Conservation (phyloP, 1,284 basidiomycete genomes). For the Prillingera fragicola region DNA sequence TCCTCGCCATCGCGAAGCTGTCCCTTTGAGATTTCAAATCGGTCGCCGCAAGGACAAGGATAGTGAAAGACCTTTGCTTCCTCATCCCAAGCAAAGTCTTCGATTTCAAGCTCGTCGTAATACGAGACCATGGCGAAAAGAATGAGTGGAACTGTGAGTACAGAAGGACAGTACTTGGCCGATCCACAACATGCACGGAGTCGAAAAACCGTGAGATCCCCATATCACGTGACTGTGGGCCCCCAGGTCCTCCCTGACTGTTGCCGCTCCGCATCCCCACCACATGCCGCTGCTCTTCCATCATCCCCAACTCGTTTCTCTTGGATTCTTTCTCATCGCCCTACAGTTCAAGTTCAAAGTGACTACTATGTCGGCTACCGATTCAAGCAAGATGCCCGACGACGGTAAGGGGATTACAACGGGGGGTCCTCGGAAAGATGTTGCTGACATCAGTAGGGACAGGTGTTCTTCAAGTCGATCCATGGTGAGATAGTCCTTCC, state of each 20-base stretch:
- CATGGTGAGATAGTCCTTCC: constrained; percentile 30
- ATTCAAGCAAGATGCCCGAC: not conserved
- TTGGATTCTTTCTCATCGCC: not conserved
- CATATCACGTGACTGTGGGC: not conserved
- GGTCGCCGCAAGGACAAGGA: constrained; percentile 96
- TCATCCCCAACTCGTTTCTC: not conserved
- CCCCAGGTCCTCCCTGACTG: not conserved
- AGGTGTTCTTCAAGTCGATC: constrained; percentile 41
- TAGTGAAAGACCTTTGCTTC: constrained; percentile 82
- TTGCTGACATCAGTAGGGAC: constrained; percentile 26
- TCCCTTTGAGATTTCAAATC: constrained; percentile 87
- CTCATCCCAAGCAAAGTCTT: constrained; percentile 90
- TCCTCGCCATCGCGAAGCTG: constrained; percentile 90
- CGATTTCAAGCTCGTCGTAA: constrained; percentile 67
- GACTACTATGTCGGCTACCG: not conserved
- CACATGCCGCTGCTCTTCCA: not conserved
- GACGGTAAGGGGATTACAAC: too few species aligned
- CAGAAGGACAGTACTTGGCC: not conserved
- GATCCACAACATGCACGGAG: not conserved
- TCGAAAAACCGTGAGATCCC: too few species aligned
- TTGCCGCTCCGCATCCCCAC: too few species aligned
- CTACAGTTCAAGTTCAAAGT: not conserved
- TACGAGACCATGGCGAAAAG: constrained; percentile 36
- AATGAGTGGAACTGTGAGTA: not conserved
- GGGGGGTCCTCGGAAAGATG: not conserved